A percentile compares a stretch with the other conserved stretches of the same genome.
Evolutionary conservation across 225 moss, liverwort and hornwort species (phyloP).

Genomic region (Neckera pumila): DNA sequence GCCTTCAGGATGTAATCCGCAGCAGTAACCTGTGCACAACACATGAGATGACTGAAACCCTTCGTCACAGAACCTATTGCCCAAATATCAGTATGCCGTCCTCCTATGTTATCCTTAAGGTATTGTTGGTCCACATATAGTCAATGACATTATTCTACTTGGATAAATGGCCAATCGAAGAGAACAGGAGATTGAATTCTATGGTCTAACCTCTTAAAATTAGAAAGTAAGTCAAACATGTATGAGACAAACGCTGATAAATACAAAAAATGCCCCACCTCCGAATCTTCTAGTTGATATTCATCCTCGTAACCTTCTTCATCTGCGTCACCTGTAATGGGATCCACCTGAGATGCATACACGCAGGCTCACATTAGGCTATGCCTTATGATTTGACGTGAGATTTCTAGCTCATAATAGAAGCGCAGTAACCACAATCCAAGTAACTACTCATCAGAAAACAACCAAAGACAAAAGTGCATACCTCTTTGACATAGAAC

Average conservation of each 20-base stretch:
- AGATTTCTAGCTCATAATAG: neutral
- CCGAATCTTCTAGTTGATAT: slow-evolving; percentile 77
- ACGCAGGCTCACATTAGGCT: neutral
- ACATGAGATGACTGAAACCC: neutral
- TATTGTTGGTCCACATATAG: neutral
- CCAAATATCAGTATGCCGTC: neutral
- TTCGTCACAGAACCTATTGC: neutral
- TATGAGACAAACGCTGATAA: neutral
- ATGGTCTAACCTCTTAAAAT: neutral
- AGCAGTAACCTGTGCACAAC: slow-evolving; percentile 40
- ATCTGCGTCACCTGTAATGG: slow-evolving; percentile 66
- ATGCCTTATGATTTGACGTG: neutral
- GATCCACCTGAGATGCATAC: slow-evolving; percentile 60
- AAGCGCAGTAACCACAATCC: neutral
- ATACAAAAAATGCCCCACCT: slow-evolving; percentile 29
- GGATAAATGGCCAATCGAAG: neutral
- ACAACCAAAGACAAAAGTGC: neutral
- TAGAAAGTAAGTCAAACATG: neutral
- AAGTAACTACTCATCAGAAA: neutral
- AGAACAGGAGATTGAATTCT: neutral
- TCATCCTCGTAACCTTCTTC: slow-evolving; percentile 86
- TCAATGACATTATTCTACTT: neutral
- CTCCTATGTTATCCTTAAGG: neutral
- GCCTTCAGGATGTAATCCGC: slow-evolving; percentile 76
- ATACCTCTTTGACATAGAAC: slow-evolving; percentile 76